These are phyloP conservation scores for Diaporthe destruens DNA, from an alignment of 2,329 filamentous ascomycete genomes.

Conservation along the genomic window DNA sequence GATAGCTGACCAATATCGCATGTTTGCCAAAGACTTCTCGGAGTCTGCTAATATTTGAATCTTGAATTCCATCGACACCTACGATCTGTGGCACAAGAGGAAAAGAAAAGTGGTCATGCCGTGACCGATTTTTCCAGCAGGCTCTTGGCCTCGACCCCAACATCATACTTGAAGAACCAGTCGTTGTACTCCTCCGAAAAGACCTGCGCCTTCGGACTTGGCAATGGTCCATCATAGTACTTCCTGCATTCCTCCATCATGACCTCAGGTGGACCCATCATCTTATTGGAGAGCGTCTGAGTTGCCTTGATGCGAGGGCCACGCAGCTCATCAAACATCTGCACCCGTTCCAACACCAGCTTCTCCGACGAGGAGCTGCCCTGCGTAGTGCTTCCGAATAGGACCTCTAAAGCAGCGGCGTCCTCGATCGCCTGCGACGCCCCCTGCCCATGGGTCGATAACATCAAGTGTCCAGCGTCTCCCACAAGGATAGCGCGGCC, in stretches of 20 bases:
- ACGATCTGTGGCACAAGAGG: too few species aligned
- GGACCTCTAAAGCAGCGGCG: conserved; percentile 16
- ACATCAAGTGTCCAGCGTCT: conserved; percentile 19
- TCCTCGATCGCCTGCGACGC: conserved; percentile 16
- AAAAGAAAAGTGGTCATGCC: background rate
- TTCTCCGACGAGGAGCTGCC: background rate
- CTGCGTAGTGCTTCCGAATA: background rate
- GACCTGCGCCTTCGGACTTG: conserved; percentile 13
- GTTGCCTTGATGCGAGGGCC: conserved; percentile 20
- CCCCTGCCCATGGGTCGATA: conserved; percentile 23
- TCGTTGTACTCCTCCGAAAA: conserved; percentile 25
- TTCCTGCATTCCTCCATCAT: conserved; percentile 26
- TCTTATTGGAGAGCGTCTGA: conserved; percentile 19
- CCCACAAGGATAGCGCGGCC: conserved; percentile 6
- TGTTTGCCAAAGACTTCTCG: too few species aligned
- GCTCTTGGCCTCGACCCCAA: background rate
- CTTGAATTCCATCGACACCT: too few species aligned
- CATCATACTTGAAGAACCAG: conserved; percentile 22
- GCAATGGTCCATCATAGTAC: conserved; percentile 13
- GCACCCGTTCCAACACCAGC: conserved; percentile 9
- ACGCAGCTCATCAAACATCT: conserved; percentile 26
- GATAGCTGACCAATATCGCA: too few species aligned
- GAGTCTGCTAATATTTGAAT: too few species aligned
- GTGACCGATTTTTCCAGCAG: background rate
- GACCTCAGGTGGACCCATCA: conserved; percentile 13